phyloP scores from a whole-genome alignment of 2,329 filamentous ascomycete genomes.

The Sporothrix variecibatus region DNA sequence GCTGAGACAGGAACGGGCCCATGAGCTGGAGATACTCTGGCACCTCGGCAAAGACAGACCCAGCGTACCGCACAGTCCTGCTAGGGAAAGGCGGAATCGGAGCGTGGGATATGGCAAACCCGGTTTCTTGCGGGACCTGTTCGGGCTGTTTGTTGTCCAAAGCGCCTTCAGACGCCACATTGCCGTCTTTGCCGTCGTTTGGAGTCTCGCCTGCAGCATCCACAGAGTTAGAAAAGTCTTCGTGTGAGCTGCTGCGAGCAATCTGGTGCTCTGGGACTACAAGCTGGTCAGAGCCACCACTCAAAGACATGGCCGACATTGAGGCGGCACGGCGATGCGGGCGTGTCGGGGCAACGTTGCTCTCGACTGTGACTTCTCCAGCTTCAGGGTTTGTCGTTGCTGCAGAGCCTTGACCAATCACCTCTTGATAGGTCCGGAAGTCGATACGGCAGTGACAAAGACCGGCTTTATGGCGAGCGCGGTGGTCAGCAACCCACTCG shows the following conservation, averaged over 20 bases:
- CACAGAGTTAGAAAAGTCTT: background rate
- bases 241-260: constrained; percentile 12
- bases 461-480: constrained; percentile 39
- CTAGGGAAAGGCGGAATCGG: background rate
- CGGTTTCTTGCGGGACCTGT: too few relatives aligned
- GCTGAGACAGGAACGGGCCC: constrained; percentile 21
- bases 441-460: constrained; percentile 40
- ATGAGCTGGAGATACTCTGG: constrained; percentile 26
- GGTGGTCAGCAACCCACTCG: constrained; percentile 47
- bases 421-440: constrained; percentile 38
- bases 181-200: background rate
- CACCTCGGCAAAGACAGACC: constrained; percentile 28
- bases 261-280: background rate
- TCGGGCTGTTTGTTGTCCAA: background rate
- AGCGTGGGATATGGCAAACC: background rate
- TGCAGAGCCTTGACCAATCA: background rate
- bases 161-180: background rate
- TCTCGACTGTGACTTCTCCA: background rate
- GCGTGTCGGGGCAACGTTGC: background rate
- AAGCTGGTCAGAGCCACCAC: background rate
- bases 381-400: background rate
- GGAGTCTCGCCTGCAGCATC: background rate
- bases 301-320: background rate
- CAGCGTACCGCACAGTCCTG: constrained; percentile 14
- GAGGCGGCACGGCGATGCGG: constrained; percentile 4